phyloP scores from a whole-genome alignment of 352 stramenopile genomes.

The Globisporangium camurandrum region DNA sequence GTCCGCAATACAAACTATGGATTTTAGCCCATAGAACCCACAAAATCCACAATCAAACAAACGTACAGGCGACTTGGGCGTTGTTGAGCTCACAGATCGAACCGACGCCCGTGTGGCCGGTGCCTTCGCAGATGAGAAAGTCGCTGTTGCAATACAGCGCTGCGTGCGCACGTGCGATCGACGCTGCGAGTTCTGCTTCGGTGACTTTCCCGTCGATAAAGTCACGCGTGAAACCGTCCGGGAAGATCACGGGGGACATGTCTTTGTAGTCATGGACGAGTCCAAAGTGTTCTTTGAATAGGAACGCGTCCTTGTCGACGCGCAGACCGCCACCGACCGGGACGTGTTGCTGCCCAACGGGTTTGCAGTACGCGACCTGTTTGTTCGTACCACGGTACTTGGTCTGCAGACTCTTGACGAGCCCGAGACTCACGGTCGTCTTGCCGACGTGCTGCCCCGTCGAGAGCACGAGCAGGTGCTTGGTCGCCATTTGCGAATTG shows the following conservation, averaged over 20 bases:
- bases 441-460: slow-evolving; percentile 98
- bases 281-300: slow-evolving; percentile 96
- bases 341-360: slow-evolving; percentile 93
- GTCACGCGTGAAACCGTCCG: slow-evolving; percentile 93
- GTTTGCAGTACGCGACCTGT: slow-evolving; percentile 92
- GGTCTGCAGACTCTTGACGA: slow-evolving; percentile 92
- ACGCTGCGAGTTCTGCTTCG: slow-evolving; percentile 61
- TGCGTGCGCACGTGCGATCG: slow-evolving; percentile 77
- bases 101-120: slow-evolving; percentile 85
- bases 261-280: slow-evolving; percentile 94
- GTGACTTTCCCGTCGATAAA: slow-evolving; percentile 95
- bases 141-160: slow-evolving; percentile 82
- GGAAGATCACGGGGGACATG: slow-evolving; percentile 98
- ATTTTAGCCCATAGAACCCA: not conserved
- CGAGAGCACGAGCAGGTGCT: slow-evolving; percentile 79
- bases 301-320: slow-evolving; percentile 90
- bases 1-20: not conserved
- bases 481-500: slow-evolving; percentile 26
- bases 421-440: slow-evolving; percentile 92
- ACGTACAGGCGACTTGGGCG: slow-evolving; percentile 75
- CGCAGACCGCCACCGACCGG: slow-evolving; percentile 71
- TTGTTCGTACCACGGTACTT: slow-evolving; percentile 65
- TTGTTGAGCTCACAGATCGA: slow-evolving; percentile 90
- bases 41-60: not conserved
- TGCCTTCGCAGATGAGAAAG: slow-evolving; percentile 94